Percentiles rank a stretch among this genome's conserved stretches.
These are phyloP conservation scores for Stachybotrys chlorohalonatus DNA, from an alignment of 2,329 filamentous ascomycete species.

Conservation along the genomic window DNA sequence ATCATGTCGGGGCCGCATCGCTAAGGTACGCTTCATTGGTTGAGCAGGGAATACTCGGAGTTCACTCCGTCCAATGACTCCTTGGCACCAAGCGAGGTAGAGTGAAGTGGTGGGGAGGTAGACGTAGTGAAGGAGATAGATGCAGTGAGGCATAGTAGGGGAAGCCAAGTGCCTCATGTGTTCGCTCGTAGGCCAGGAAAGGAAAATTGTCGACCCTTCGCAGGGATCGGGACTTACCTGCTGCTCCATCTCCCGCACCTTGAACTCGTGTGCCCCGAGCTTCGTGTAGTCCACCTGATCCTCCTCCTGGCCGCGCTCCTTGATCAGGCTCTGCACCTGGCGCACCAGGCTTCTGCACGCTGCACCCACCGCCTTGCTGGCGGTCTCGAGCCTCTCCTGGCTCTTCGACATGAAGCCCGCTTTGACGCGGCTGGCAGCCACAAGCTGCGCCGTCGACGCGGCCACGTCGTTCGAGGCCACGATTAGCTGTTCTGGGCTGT, in stretches of 20 bases:
- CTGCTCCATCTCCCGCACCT: conserved; percentile 98
- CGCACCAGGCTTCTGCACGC: conserved; percentile 82
- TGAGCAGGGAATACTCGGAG: background rate
- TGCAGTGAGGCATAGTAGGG: background rate
- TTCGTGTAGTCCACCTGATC: conserved; percentile 82
- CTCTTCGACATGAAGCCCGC: conserved; percentile 97
- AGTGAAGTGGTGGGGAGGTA: background rate
- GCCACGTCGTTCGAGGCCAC: conserved; percentile 96
- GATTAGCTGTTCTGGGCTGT: conserved; percentile 93
- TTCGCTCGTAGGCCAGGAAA: background rate
- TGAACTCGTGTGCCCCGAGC: conserved; percentile 91
- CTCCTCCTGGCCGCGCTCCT: conserved; percentile 72
- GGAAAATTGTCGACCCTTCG: background rate
- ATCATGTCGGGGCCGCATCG: background rate
- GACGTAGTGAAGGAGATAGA: background rate
- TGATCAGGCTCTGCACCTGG: conserved; percentile 92
- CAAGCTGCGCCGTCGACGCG: conserved; percentile 90
- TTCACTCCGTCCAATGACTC: background rate
- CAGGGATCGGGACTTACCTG: conserved; percentile 54
- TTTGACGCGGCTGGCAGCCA: conserved; percentile 92
- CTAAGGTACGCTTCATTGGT: background rate
- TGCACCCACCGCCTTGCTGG: conserved; percentile 83
- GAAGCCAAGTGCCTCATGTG: background rate
- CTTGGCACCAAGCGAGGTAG: background rate
- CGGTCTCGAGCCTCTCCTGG: conserved; percentile 82